Percentiles rank a stretch among this genome's conserved stretches.
Conservation (phyloP, 2,329 filamentous ascomycete genomes). For the Colletotrichum neosansevieriae region DNA sequence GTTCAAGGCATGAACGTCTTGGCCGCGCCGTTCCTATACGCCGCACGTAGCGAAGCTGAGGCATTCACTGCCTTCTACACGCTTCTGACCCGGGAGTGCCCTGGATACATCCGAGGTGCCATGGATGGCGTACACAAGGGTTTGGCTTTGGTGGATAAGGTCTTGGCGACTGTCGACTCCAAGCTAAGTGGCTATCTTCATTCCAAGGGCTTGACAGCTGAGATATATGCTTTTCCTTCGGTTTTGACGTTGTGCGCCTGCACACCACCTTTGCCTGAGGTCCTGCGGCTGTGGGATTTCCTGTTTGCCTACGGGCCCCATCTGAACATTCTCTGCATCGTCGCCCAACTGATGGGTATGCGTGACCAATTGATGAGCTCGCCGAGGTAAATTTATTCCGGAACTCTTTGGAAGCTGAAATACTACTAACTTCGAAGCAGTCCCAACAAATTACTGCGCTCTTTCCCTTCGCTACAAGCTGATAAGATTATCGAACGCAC, state of each 20-base stretch:
- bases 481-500: constrained; percentile 87
- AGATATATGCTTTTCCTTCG: constrained; percentile 96
- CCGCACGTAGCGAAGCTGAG: constrained; percentile 92
- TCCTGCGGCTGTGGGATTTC: constrained; percentile 95
- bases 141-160: constrained; percentile 89
- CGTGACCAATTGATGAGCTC: constrained; percentile 86
- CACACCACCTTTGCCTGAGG: constrained; percentile 93
- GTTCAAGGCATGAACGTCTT: constrained; percentile 99
- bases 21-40: constrained; percentile 94
- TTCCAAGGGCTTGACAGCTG: constrained; percentile 87
- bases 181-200: constrained; percentile 88
- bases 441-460: constrained; percentile 91
- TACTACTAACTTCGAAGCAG: constrained; percentile 59
- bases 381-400: constrained; percentile 71
- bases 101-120: constrained; percentile 92
- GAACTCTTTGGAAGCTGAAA: not conserved
- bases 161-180: constrained; percentile 89
- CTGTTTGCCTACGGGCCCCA: constrained; percentile 96
- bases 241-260: constrained; percentile 96
- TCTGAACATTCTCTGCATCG: constrained; percentile 95
- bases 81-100: constrained; percentile 88
- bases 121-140: constrained; percentile 98
- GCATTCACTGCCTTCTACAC: constrained; percentile 92
- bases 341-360: constrained; percentile 92
- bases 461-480: constrained; percentile 85